Evolutionary conservation across 2,329 filamentous ascomycete species (phyloP).

Genomic region (Ceratocystis papillata): DNA sequence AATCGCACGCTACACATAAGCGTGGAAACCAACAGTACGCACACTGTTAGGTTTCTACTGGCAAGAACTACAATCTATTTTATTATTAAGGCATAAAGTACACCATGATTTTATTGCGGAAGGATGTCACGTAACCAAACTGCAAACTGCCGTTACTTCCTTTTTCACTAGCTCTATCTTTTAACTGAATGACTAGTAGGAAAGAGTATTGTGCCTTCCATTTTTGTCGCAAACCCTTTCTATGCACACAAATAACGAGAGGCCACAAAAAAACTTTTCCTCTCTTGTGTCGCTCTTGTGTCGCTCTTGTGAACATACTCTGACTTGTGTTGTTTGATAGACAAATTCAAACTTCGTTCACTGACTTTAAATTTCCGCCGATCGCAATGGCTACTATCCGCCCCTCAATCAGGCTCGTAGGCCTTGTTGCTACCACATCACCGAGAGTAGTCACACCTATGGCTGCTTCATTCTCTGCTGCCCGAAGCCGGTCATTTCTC

Average conservation of each 20-base stretch:
- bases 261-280: neutral
- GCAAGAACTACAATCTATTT: neutral
- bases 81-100: neutral
- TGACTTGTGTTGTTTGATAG: neutral
- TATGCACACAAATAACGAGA: neutral
- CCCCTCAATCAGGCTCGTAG: neutral
- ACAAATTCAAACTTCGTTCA: neutral
- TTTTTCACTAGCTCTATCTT: neutral
- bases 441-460: neutral
- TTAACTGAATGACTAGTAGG: neutral
- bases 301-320: neutral
- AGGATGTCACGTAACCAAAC: neutral
- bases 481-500: slow-evolving; percentile 34
- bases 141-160: neutral
- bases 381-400: slow-evolving; percentile 7
- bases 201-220: neutral
- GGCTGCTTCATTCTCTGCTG: slow-evolving; percentile 25
- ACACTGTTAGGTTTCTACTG: slow-evolving; percentile 6
- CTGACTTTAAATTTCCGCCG: neutral
- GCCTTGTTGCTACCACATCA: slow-evolving; percentile 2
- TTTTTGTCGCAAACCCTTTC: neutral
- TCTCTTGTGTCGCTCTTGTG: neutral
- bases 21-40: neutral
- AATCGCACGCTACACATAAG: neutral
- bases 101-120: neutral